phyloP scores from a whole-genome alignment of 352 stramenopile genomes.

The Pythium sp. region DNA sequence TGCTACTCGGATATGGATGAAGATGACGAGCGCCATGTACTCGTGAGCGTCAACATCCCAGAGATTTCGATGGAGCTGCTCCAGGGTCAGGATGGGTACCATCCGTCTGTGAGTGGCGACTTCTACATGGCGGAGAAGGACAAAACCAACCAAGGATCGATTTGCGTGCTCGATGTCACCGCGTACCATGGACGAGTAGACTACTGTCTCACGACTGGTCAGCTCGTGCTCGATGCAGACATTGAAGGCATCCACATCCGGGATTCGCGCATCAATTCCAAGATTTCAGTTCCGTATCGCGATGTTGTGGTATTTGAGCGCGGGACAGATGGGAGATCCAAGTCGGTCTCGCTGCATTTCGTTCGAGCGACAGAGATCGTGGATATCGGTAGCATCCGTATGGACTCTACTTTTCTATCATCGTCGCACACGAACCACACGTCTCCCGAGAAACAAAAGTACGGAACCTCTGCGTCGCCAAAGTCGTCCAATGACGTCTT shows the following conservation, averaged over 20 bases:
- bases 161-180: conserved; percentile 58
- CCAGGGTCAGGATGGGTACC: conserved; percentile 71
- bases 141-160: conserved; percentile 69
- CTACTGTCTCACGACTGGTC: conserved; percentile 53
- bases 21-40: conserved; percentile 50
- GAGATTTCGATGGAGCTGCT: conserved; percentile 82
- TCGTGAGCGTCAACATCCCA: conserved; percentile 57
- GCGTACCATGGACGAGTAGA: conserved; percentile 40
- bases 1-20: conserved; percentile 27
- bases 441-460: neutral
- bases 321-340: conserved; percentile 30
- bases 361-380: conserved; percentile 40
- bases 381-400: conserved; percentile 36
- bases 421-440: conserved; percentile 7
- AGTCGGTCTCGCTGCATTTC: conserved; percentile 66
- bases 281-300: conserved; percentile 60
- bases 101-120: conserved; percentile 72
- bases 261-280: conserved; percentile 56
- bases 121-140: conserved; percentile 67
- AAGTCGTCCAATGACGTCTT: conserved; percentile 12
- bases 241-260: conserved; percentile 62
- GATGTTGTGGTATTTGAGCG: conserved; percentile 74
- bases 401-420: conserved; percentile 39
- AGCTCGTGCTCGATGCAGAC: conserved; percentile 45
- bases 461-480: neutral